A percentile compares a stretch with the other conserved stretches of the same genome.
phyloP scores from a whole-genome alignment of 345 rosid species.

The Lepidium africanum region DNA sequence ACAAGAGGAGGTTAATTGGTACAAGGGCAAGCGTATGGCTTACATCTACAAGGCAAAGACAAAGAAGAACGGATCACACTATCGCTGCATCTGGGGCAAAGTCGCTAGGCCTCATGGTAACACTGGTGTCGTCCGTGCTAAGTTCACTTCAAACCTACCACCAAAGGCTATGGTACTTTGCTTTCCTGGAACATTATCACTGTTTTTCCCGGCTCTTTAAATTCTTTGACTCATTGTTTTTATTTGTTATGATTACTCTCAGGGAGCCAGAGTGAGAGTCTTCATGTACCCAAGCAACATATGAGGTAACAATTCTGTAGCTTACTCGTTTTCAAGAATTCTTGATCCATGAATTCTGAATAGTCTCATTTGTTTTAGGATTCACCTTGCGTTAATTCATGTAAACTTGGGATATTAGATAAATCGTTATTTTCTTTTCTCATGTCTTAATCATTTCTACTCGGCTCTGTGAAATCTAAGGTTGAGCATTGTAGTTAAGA shows the following conservation, averaged over 20 bases:
- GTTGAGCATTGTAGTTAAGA: background rate
- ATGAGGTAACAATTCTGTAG: constrained; percentile 37
- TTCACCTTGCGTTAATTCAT: background rate
- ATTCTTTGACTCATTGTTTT: background rate
- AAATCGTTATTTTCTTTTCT: background rate
- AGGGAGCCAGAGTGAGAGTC: constrained; percentile 87
- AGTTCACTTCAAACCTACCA: constrained; percentile 84
- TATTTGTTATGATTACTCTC: background rate
- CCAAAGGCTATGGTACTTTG: constrained; percentile 74
- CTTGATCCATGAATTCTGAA: background rate
- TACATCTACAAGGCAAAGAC: constrained; percentile 91
- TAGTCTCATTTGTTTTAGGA: background rate
- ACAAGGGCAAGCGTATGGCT: constrained; percentile 81
- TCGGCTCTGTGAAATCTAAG: background rate
- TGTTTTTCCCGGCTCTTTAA: background rate
- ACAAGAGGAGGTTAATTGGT: constrained; percentile 77
- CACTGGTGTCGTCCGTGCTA: constrained; percentile 85
- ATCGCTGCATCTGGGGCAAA: constrained; percentile 96
- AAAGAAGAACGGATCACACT: constrained; percentile 73
- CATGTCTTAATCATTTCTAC: background rate
- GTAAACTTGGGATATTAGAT: background rate
- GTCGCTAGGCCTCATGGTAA: constrained; percentile 86
- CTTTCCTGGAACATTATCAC: background rate
- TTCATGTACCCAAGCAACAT: constrained; percentile 96
- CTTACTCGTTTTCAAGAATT: background rate